Evolutionary conservation across 1,139 yeast species (phyloP).

Genomic region (Tardiomyces depauwii): DNA sequence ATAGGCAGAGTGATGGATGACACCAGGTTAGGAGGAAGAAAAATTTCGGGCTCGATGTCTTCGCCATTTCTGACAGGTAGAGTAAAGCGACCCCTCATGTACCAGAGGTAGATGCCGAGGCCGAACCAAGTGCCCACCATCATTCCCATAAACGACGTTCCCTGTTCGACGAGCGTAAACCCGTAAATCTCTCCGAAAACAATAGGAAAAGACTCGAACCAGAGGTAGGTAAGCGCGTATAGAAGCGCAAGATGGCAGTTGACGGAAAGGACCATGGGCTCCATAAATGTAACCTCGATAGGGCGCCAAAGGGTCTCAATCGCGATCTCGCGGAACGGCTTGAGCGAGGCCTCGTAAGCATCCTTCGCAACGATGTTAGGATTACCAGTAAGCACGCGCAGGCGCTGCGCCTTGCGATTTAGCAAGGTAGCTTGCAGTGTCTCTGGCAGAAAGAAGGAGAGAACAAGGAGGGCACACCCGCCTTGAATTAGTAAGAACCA

Average conservation of each 20-base stretch:
- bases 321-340: conserved; percentile 3
- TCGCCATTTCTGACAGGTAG: conserved; percentile 25
- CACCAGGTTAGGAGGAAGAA: conserved; percentile 62
- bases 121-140: conserved; percentile 33
- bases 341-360: conserved; percentile 5
- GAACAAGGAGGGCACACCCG: conserved; percentile 34
- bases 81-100: conserved; percentile 16
- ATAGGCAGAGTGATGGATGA: conserved; percentile 61
- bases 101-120: conserved; percentile 19
- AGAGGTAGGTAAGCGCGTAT: conserved; percentile 48
- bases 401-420: conserved; percentile 46
- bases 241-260: conserved; percentile 53
- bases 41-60: conserved; percentile 48
- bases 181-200: conserved; percentile 41
- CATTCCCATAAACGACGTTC: conserved; percentile 46
- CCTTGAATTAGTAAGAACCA: conserved; percentile 51
- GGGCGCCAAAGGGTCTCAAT: conserved; percentile 37
- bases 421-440: conserved; percentile 51
- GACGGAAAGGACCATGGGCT: conserved; percentile 50
- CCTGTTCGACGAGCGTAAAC: conserved; percentile 7
- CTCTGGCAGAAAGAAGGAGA: conserved; percentile 43
- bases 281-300: conserved; percentile 38
- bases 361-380: conserved; percentile 12
- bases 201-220: conserved; percentile 53
- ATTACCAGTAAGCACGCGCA: conserved; percentile 46